Base-by-base conservation (phyloP, 2,329 filamentous ascomycete genomes). In the Pseudofabraea citricarpa region DNA sequence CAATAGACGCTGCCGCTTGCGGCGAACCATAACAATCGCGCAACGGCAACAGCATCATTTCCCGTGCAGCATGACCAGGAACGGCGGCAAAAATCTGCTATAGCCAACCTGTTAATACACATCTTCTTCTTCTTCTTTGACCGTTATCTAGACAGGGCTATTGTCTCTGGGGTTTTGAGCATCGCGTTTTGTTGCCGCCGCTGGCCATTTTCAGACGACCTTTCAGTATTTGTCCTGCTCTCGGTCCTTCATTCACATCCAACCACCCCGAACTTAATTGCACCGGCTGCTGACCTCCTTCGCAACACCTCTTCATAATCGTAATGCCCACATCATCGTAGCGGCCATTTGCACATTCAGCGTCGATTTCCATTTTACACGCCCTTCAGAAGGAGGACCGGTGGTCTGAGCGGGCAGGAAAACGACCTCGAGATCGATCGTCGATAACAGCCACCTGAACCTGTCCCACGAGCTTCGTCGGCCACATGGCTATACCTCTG, bases 401-500 rank as follows among this genome's bases (percentile, higher is more conserved):
- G 10, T 29, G 10, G 10, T 10, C n/a, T 29, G 10, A n/a, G 26
- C 26, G n/a, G 26, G 26, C 27, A 31, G 16, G 16, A 31, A 7
- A 4, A 22, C n/a, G 16, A 13, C 13, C 36, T 19, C 27, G 36
- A 41, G 49, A 22, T 21, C 35, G 27, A 44, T 35, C 9, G 36
- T 31, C 27, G 16, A 7, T 15, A 12, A n/a, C n/a, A n/a, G n/a
- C n/a, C n/a, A n/a, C n/a, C n/a, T n/a, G n/a, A n/a, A 41, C 42
- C 36, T 18, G 43, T 31, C 27, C 16, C 36, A 24, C 41, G 36
- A 31, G 35, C n/a, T 32, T 49, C 45, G 41, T 40, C 40, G 45
- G 40, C 44, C 54, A 55, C 45, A 61, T 60, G 59, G 56, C 57
- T 53, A 56, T 42, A 50, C 50, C 50, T 23, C 54, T 43, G 51